phyloP scores from a whole-genome alignment of 1,284 basidiomycete genomes.

The Schizopora paradoxa region DNA sequence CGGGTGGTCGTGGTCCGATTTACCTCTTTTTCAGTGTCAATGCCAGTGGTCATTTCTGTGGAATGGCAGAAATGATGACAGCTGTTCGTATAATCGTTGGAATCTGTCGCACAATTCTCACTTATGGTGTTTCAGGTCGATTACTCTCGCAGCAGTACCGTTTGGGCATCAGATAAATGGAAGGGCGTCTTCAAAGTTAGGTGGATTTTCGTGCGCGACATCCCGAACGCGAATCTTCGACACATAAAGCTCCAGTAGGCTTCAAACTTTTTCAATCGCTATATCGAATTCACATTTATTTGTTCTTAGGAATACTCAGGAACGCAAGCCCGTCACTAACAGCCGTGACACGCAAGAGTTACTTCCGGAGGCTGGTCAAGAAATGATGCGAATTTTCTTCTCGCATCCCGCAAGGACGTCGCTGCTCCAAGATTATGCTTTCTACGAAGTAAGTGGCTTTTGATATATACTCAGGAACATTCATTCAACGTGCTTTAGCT shows the following conservation, averaged over 20 bases:
- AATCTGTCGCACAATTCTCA: conserved; percentile 6
- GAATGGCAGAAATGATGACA: conserved; percentile 94
- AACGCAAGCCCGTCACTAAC: conserved; percentile 94
- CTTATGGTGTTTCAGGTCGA: conserved; percentile 53
- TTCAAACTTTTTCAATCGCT: conserved; percentile 1
- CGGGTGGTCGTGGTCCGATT: conserved; percentile 78
- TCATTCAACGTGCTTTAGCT: conserved; percentile 39
- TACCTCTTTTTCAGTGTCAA: conserved; percentile 98
- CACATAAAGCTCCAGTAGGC: conserved; percentile 80
- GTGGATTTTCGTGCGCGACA: conserved; percentile 94
- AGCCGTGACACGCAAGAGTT: conserved; percentile 91
- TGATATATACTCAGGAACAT: conserved; percentile 5
- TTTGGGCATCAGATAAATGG: conserved; percentile 98
- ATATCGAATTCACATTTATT: conserved; percentile 26
- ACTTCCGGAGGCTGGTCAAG: conserved; percentile 87
- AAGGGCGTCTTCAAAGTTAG: conserved; percentile 94
- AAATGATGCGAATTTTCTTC: conserved; percentile 92
- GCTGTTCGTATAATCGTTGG: conserved; percentile 43
- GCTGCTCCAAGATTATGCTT: conserved; percentile 89
- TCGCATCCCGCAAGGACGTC: conserved; percentile 88
- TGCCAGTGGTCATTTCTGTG: conserved; percentile 93
- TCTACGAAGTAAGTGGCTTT: conserved; percentile 69
- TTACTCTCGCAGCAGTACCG: conserved; percentile 81
- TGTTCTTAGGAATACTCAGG: conserved; percentile 80
- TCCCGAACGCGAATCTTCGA: conserved; percentile 80